phyloP scores from a whole-genome alignment of 345 rosid genomes.

The Populus davidiana region DNA sequence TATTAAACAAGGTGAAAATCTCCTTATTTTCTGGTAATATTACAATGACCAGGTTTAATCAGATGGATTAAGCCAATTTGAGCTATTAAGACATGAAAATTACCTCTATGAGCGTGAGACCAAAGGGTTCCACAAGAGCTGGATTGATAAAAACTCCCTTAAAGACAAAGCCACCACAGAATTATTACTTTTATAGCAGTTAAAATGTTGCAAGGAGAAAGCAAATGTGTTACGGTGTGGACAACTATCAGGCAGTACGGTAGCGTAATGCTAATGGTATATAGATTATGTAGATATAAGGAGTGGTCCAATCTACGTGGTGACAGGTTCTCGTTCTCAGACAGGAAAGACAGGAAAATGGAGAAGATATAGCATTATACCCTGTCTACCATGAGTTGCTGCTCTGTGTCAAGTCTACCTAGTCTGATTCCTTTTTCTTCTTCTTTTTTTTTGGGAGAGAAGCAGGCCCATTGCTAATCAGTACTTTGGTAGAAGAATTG shows the following conservation, averaged over 20 bases:
- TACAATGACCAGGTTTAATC: not conserved
- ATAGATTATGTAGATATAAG: not conserved
- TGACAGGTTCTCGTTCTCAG: not conserved
- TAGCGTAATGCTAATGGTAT: not conserved
- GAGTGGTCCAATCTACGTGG: not conserved
- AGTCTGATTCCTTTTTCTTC: too few species aligned
- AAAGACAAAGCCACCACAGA: slow-evolving; percentile 30
- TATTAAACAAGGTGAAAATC: not conserved
- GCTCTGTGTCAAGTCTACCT: too few species aligned
- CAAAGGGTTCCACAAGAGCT: slow-evolving; percentile 72
- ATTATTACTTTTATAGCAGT: slow-evolving; percentile 23
- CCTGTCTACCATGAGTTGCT: too few species aligned
- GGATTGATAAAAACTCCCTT: slow-evolving; percentile 77
- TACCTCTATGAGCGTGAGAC: slow-evolving; percentile 71
- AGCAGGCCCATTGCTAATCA: not conserved
- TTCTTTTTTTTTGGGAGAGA: too few species aligned
- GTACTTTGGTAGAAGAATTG: not conserved
- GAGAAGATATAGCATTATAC: too few species aligned
- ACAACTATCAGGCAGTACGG: not conserved
- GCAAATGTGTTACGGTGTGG: slow-evolving; percentile 2
- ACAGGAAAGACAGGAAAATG: not conserved
- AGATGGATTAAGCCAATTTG: not conserved
- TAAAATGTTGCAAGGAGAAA: slow-evolving; percentile 15
- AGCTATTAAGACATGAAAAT: not conserved
- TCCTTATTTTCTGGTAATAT: not conserved